These are phyloP conservation scores for Leptomonas seymouri DNA, from an alignment of 208 protist species.

Conservation along the genomic window DNA sequence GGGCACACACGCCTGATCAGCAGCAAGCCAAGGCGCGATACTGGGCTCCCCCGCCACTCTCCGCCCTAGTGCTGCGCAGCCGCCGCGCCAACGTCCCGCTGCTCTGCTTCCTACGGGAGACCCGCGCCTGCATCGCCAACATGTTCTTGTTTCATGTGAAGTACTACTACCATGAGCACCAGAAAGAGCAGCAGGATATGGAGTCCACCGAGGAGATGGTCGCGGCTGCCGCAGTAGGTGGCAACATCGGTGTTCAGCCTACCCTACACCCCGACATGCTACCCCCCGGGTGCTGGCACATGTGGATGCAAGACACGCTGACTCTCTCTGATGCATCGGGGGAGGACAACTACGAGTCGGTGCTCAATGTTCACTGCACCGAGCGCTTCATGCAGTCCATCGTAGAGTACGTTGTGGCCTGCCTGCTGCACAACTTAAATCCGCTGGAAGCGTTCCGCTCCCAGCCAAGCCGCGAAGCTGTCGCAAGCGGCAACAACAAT, in stretches of 20 bases:
- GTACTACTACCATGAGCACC: constrained; percentile 22
- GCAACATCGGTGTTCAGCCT: constrained; percentile 3
- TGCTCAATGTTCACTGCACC: constrained; percentile 27
- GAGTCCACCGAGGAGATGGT: constrained; percentile 4
- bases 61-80: constrained; percentile 31
- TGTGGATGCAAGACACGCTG: constrained; percentile 28
- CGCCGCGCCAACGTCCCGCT: constrained; percentile 71
- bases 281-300: constrained; percentile 14
- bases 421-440: constrained; percentile 42
- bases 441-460: constrained; percentile 42
- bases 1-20: background rate
- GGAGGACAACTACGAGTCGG: constrained; percentile 14
- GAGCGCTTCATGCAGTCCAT: constrained; percentile 28
- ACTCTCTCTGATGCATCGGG: background rate
- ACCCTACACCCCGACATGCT: constrained; percentile 7
- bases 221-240: constrained; percentile 5
- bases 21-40: background rate
- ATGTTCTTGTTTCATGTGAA: constrained; percentile 37
- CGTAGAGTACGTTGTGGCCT: constrained; percentile 39
- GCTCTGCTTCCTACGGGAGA: constrained; percentile 74
- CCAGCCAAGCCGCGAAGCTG: background rate
- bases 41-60: constrained; percentile 35
- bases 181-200: constrained; percentile 1
- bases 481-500: background rate
- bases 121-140: constrained; percentile 38